Evolutionary conservation across 495 filamentous ascomycete species (phyloP), one percentile per base, ranked within the genome.

Genomic region (Lindgomyces ingoldianus): DNA sequence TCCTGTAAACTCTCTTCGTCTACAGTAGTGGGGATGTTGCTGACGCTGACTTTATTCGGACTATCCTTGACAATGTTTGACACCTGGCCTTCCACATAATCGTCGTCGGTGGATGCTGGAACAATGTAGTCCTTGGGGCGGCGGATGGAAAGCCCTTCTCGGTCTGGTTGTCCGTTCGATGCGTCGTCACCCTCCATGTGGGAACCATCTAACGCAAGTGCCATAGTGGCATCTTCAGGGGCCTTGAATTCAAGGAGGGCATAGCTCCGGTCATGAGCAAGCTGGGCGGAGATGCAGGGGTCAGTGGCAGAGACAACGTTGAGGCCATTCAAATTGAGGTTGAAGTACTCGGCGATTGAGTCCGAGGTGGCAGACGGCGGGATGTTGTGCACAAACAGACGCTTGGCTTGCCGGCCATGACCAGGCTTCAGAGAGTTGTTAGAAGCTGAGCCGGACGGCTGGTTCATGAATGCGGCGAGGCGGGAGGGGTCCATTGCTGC

Each of bases 81-180:
- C 46, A 96, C 81, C 11, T 87, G 83, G 14, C 89, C 93, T 56
- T 89, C 89, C 73, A 92, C 86, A 68, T 86, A 85, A 39, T 89
- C 84, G 25, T 85, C 81, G 14, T 94, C 90, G 54, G 92, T 90
- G n/a, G 83, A 80, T 33, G 88, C 85, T 25, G 94, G 95, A 25
- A 94, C 91, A 73, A 99, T 97, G 76, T 99, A 99, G 74, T 99
- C 95, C 78, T 95, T 97, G 9, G 94, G 94, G 44, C 94, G 84
- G 56, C 89, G 87, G 63, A 99, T 91, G 39, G 89, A 84, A 54
- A 99, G 81, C 2, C 91, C 92, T 54, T 76, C 74, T 0, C 77
- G 72, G 22, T 73, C 78, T 1, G 73, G 78, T 14, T 76, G 76
- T 67, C 74, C 77, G n/a, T n/a, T n/a, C n/a, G n/a, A n/a, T 26